These are phyloP conservation scores for Termitomyces titanicus DNA, from an alignment of 768 basidiomycete genomes.

Conservation along the genomic window DNA sequence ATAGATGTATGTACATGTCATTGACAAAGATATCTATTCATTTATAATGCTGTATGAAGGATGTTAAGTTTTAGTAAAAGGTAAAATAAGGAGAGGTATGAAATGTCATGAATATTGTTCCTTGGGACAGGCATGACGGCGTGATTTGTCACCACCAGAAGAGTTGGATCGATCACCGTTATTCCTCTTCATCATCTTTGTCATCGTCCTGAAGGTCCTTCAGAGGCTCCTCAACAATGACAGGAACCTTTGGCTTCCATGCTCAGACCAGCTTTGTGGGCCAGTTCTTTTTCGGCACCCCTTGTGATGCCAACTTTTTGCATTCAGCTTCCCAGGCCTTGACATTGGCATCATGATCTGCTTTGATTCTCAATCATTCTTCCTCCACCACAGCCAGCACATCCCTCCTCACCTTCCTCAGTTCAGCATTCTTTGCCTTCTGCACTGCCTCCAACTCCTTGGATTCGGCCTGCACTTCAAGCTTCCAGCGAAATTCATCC, in stretches of 20 bases:
- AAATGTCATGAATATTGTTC: background rate
- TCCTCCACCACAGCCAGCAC: constrained; percentile 7
- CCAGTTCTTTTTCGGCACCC: constrained; percentile 13
- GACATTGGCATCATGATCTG: constrained; percentile 8
- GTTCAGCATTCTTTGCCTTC: background rate
- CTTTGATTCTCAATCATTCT: constrained; percentile 15
- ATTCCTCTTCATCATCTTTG: constrained; percentile 4
- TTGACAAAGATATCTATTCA: background rate
- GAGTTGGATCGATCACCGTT: background rate
- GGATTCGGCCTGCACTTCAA: background rate
- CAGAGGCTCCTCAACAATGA: background rate
- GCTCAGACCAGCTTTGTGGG: constrained; percentile 15
- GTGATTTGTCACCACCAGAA: background rate
- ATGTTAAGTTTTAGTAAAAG: background rate
- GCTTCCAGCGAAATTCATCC: background rate
- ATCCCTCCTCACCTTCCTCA: background rate
- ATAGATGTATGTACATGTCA: background rate
- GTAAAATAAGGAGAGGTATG: background rate
- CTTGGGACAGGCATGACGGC: constrained; percentile 13
- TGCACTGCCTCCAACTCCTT: background rate
- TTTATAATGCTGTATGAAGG: background rate
- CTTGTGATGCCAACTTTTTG: constrained; percentile 4
- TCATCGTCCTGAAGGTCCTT: constrained; percentile 1
- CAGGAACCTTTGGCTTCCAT: constrained; percentile 14
- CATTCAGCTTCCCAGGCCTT: constrained; percentile 16